These are phyloP conservation scores for Schizopora paradoxa DNA, from an alignment of 1,284 basidiomycete species.

Conservation along the genomic window DNA sequence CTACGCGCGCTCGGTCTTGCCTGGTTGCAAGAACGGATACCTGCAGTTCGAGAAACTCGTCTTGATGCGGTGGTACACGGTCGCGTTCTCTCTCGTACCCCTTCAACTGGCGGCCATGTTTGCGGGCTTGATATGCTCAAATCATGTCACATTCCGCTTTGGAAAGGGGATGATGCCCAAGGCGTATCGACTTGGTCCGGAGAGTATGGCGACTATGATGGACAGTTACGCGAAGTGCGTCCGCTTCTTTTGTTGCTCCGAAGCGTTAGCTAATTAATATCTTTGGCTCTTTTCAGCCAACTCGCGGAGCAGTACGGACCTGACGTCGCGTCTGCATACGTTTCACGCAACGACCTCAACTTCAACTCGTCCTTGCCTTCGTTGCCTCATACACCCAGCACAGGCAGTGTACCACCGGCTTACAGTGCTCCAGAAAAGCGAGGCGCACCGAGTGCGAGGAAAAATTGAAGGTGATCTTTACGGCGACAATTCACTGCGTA, in stretches of 20 bases:
- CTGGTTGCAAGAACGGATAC: conserved; percentile 60
- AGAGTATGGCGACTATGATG: conserved; percentile 67
- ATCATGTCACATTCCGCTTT: conserved; percentile 72
- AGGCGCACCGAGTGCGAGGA: no score
- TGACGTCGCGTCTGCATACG: conserved; percentile 38
- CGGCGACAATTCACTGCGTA: no score
- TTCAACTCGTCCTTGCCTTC: conserved; percentile 19
- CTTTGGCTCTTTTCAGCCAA: conserved; percentile 31
- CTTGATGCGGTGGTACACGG: conserved; percentile 51
- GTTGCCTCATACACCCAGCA: background rate
- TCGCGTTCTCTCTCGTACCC: conserved; percentile 52
- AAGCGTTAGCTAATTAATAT: conserved; percentile 2
- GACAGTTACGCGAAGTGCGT: conserved; percentile 62
- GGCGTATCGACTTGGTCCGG: conserved; percentile 59
- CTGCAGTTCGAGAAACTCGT: conserved; percentile 47
- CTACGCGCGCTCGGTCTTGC: conserved; percentile 54
- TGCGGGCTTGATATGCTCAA: conserved; percentile 54
- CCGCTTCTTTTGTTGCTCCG: conserved; percentile 11
- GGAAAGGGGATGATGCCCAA: conserved; percentile 76
- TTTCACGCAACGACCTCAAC: conserved; percentile 32
- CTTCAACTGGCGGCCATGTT: conserved; percentile 52
- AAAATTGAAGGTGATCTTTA: no score
- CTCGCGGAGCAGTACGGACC: conserved; percentile 46
- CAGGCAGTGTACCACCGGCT: background rate
- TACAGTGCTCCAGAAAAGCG: no score